Base-by-base conservation (phyloP, 306 rosid species). In the Cicer arietinum region DNA sequence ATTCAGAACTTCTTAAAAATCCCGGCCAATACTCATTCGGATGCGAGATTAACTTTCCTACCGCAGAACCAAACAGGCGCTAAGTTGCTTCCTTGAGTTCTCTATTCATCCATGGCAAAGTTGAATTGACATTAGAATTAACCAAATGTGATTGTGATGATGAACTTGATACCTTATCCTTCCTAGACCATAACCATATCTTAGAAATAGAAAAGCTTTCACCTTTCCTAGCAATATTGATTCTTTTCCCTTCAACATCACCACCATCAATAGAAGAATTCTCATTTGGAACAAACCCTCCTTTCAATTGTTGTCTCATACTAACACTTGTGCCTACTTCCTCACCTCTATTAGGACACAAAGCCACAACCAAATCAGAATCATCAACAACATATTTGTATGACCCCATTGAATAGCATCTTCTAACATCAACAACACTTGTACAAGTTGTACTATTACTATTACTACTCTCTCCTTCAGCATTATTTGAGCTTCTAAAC, bases 371-470 rank as follows among this genome's bases (percentile, higher is more conserved):
- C 80, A 93, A 74, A 54, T 93, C 97, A 20, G 96, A 93, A 81
- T 87, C 94, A 78, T 86, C 90, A 75, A 89, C 97, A 51, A 93
- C 90, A 79, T 93, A 93, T 68, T 93, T 96, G 64, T 78, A 91
- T 16, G 98, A 93, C 35, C 98, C 98, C 98, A 93, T 88, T 77
- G 98, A 93, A 59, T 81, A 93, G 80, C 98, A 93, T 69, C 98
- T 91, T 71, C 98, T 93, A 17, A 76, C 97, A 84, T 88, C 92
- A 84, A 88, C 79, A 46, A 76, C 77, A 61, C 87, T 88, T 14
- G 82, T 87, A 59, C 81, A 30, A 30, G 37, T 30, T 30, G 35
- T 37, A 59, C 42, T 59, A 30, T 25, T 8, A 47, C 20, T 35
- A 4, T 30, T 86, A 45, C 96, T 91, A 7, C 92, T 88, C 76